These are phyloP conservation scores for Vigna trinervia DNA, from an alignment of 306 rosid genomes.

Conservation along the genomic window DNA sequence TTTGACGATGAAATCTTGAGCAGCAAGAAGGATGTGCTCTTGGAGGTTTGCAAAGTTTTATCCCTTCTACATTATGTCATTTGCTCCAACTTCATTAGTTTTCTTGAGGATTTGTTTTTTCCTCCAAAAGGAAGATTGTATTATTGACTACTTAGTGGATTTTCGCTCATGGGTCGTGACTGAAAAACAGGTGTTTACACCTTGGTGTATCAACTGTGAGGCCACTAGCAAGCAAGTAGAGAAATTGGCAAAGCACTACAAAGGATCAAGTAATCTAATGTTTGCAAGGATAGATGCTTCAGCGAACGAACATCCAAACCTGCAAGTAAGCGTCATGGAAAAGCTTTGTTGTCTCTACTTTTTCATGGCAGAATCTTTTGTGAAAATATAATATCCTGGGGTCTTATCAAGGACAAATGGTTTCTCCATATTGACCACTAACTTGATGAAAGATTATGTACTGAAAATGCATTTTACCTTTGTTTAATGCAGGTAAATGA, in stretches of 20 bases:
- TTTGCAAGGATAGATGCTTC: conserved; percentile 84
- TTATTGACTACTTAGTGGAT: conserved; percentile 20
- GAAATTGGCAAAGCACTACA: conserved; percentile 93
- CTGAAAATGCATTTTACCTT: conserved; percentile 33
- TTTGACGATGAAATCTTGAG: conserved; percentile 72
- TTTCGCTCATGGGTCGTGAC: conserved; percentile 28
- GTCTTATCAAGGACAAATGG: conserved; percentile 3
- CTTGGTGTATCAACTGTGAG: conserved; percentile 94
- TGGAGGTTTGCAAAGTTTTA: conserved; percentile 71
- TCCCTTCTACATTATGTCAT: conserved; percentile 25
- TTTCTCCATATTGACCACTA: conserved; percentile 15
- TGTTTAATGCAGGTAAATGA: conserved; percentile 66
- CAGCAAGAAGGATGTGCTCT: conserved; percentile 70
- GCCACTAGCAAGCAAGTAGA: conserved; percentile 79
- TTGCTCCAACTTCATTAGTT: conserved; percentile 9
- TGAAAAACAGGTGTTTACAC: conserved; percentile 79
- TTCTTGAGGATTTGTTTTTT: too few species aligned
- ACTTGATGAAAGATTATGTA: conserved; percentile 28
- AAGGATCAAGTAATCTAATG: conserved; percentile 62
- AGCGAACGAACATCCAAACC: conserved; percentile 83
- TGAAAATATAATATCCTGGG: conserved; percentile 27
- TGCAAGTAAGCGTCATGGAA: conserved; percentile 61
- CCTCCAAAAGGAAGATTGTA: neutral
- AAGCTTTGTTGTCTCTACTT: conserved; percentile 1
- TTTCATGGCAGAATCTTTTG: conserved; percentile 13